Evolutionary conservation across 2,329 filamentous ascomycete genomes (phyloP), one percentile per base, ranked within the genome.

Genomic region (Metarhizium rileyi): DNA sequence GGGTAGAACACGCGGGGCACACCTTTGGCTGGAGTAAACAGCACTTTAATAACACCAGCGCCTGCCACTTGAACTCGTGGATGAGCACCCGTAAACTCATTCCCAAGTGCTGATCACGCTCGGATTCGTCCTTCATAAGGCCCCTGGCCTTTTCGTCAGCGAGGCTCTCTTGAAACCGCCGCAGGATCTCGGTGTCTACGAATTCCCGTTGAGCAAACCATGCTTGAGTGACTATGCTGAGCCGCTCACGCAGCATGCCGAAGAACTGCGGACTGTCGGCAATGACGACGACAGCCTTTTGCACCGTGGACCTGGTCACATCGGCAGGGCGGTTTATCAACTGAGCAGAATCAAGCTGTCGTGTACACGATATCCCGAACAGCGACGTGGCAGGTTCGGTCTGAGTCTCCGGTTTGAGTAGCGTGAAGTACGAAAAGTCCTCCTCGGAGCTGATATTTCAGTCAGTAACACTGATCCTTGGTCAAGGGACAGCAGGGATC

Each of bases 171-270:
- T 95, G 90, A 59, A 98, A 96, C 64, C 87, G 80, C 70, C 86
- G 75, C 56, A 98, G 71, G 58, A 98, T 96, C 64, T 96, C 91
- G 44, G 85, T 77, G 65, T 97, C 91, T 26, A 85, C 83, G 63
- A 98, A 98, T 64, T 97, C 89, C 53, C 74, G 84, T 73, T 98
- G 93, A 53, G 86, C 87, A 69, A 98, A 98, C 93, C 93, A 98
- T 23, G 91, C 91, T 59, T 84, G 86, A 4, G 91, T 96, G 16
- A 98, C 90, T 28, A 95, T 83, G 45, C 87, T 86, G 55, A 98
- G 72, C 57, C 93, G 85, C 68, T 97, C 88, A 60, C 91, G 83
- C 64, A 98, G 72, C 71, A 93, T 87, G 50, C 90, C 90, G 66
- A 98, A 95, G 61, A 83, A 83, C 62, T 93, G 87, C 8, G 93